Percentiles rank a stretch among this genome's conserved stretches.
Conservation (phyloP, 805 yeast species). For the Candida montana region DNA sequence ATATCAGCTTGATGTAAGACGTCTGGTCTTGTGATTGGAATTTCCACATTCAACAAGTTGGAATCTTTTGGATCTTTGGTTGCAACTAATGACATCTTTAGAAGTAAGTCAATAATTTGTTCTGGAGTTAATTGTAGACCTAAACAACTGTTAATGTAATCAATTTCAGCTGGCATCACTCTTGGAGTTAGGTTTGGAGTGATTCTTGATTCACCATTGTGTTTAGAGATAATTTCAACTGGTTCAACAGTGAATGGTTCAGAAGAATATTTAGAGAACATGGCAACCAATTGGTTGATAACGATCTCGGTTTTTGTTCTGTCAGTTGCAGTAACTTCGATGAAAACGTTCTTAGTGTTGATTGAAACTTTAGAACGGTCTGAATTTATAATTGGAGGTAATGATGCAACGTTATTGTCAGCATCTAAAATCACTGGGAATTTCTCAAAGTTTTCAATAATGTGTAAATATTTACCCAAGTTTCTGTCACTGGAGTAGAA, state of each 20-base stretch:
- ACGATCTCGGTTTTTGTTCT: conserved; percentile 92
- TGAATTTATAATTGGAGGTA: conserved; percentile 97
- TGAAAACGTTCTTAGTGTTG: conserved; percentile 80
- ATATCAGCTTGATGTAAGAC: conserved; percentile 95
- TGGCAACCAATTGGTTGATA: conserved; percentile 85
- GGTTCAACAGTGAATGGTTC: conserved; percentile 88
- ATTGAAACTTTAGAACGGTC: conserved; percentile 83
- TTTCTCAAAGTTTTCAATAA: conserved; percentile 82
- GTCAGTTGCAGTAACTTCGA: conserved; percentile 94
- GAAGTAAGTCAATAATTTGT: conserved; percentile 62
- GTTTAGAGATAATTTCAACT: conserved; percentile 75
- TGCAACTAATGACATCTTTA: conserved; percentile 78
- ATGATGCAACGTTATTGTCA: conserved; percentile 70
- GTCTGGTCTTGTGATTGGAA: conserved; percentile 96
- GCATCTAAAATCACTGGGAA: conserved; percentile 87
- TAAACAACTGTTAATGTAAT: conserved; percentile 86
- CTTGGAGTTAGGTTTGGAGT: conserved; percentile 72
- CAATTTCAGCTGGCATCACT: conserved; percentile 64
- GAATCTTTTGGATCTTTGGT: conserved; percentile 40
- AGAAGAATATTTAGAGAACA: conserved; percentile 86
- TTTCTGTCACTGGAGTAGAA: conserved; percentile 89
- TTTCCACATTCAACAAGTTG: conserved; percentile 40
- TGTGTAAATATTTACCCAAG: conserved; percentile 80
- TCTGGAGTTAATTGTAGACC: conserved; percentile 72
- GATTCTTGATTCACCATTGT: conserved; percentile 68